A percentile compares a stretch with the other conserved stretches of the same genome.
Evolutionary conservation across 2,329 filamentous ascomycete species (phyloP).

Genomic region (Ustulina deusta): DNA sequence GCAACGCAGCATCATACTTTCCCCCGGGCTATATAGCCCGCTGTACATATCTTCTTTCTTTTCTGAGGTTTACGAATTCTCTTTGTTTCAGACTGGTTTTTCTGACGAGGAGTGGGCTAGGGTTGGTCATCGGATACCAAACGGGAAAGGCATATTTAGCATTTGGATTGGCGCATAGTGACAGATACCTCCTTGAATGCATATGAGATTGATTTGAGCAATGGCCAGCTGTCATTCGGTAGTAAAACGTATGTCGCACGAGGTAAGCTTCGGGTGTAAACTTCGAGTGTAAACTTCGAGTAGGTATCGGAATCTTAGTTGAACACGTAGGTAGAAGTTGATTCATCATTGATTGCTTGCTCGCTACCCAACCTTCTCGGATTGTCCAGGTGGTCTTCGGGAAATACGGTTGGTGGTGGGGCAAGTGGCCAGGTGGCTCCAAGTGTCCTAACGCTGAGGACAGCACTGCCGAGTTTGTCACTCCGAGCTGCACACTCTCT

Average conservation of each 20-base stretch:
- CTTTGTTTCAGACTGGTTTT: constrained; percentile 37
- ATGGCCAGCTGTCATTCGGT: neutral
- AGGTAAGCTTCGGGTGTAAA: too few species aligned
- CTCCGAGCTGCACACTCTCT: constrained; percentile 20
- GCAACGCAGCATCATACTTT: constrained; percentile 17
- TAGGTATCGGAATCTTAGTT: neutral
- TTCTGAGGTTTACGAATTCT: constrained; percentile 39
- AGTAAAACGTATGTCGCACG: neutral
- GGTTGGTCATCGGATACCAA: constrained; percentile 47
- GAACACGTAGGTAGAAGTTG: too few species aligned
- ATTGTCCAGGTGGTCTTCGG: neutral
- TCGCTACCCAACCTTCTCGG: neutral
- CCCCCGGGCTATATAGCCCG: constrained; percentile 26
- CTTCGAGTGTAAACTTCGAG: neutral
- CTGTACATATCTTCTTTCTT: constrained; percentile 47
- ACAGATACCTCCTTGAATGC: constrained; percentile 21
- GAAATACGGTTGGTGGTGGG: constrained; percentile 30
- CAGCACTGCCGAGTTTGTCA: constrained; percentile 34
- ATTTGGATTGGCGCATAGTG: constrained; percentile 46
- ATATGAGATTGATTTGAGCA: constrained; percentile 27
- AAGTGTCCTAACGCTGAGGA: constrained; percentile 18
- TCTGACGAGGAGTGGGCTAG: constrained; percentile 40
- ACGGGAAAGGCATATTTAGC: constrained; percentile 46
- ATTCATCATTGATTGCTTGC: too few species aligned
- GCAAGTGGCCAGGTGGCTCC: constrained; percentile 26